Evolutionary conservation across 179 eudicot species (phyloP).

Genomic region (Silene noctiflora): DNA sequence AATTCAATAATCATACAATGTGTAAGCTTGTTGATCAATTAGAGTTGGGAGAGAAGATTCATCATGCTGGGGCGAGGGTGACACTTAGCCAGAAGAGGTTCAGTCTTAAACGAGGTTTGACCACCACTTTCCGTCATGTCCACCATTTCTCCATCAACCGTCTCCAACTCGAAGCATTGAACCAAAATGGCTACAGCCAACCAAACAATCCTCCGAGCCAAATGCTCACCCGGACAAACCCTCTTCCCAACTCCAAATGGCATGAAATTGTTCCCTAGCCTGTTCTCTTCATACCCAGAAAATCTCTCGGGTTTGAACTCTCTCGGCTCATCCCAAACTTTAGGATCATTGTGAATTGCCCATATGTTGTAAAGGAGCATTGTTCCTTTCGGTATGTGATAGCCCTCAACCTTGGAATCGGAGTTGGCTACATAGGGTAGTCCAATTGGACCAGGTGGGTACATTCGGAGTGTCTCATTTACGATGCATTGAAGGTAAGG

Average conservation of each 20-base stretch:
- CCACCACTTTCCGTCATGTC: slow-evolving; percentile 25
- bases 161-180: slow-evolving; percentile 25
- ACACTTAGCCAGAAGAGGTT: slow-evolving; percentile 23
- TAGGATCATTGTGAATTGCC: slow-evolving; percentile 31
- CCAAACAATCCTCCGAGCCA: slow-evolving; percentile 25
- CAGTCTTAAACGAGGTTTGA: slow-evolving; percentile 16
- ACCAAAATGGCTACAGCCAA: slow-evolving; percentile 23
- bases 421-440: slow-evolving; percentile 17
- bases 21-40: neutral
- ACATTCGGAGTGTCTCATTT: slow-evolving; percentile 29
- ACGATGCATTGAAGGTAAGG: slow-evolving; percentile 26
- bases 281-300: neutral
- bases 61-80: slow-evolving; percentile 23
- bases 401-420: slow-evolving; percentile 15
- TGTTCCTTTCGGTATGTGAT: slow-evolving; percentile 19
- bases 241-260: slow-evolving; percentile 30
- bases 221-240: slow-evolving; percentile 26
- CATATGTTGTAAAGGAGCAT: slow-evolving; percentile 30
- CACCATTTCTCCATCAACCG: slow-evolving; percentile 16
- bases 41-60: slow-evolving; percentile 19
- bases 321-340: slow-evolving; percentile 21
- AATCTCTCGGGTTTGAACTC: slow-evolving; percentile 29
- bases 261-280: slow-evolving; percentile 16
- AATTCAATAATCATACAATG: neutral
- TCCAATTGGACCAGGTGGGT: slow-evolving; percentile 24